Base-by-base conservation (phyloP, 2,329 filamentous ascomycete genomes). In the Lojkania enalia region DNA sequence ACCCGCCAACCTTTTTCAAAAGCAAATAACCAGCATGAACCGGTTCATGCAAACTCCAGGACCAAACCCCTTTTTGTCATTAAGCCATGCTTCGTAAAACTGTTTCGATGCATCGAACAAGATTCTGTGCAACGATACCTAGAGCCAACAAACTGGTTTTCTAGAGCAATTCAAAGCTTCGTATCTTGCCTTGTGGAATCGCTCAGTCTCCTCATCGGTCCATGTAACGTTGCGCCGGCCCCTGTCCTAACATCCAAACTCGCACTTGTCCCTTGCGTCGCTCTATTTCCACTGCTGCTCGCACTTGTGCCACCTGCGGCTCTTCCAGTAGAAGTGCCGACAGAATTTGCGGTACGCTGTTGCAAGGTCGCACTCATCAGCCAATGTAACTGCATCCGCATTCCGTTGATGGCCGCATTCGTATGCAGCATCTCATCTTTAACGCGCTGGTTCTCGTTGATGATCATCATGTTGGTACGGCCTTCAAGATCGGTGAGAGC, bases 341-440 rank as follows among this genome's bases (percentile, higher is more conserved):
- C n/a, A 32, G 61, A 54, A 32, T 48, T 62, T n/a, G 49, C 19
- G 13, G 56, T 57, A 21, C 64, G 63, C 36, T 68, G 63, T 46
- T 81, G 77, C 47, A 83, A 63, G 14, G 79, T 76, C 2, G 78
- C 74, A 48, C 79, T 80, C 57, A 82, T 78, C 11, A 84, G 72
- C 82, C 82, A 84, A 40, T 83, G 80, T 16, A 85, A 71, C 55
- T 85, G 82, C 70, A 83, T 76, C 42, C 79, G 75, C 49, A 84
- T 74, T 13, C 74, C 77, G 52, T 76, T 79, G 33, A 85, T 74
- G 29, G 80, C 81, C 2, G 81, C 80, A 48, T 79, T 82, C 5
- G 79, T 77, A 56, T 83, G 81, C 9, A 81, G 74, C 69, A 84
- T 77, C 47, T 85, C 81, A 53, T 84, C 82, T 48, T 82, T 81